These are phyloP conservation scores for Candida takata DNA, from an alignment of 805 yeast genomes.

Conservation along the genomic window DNA sequence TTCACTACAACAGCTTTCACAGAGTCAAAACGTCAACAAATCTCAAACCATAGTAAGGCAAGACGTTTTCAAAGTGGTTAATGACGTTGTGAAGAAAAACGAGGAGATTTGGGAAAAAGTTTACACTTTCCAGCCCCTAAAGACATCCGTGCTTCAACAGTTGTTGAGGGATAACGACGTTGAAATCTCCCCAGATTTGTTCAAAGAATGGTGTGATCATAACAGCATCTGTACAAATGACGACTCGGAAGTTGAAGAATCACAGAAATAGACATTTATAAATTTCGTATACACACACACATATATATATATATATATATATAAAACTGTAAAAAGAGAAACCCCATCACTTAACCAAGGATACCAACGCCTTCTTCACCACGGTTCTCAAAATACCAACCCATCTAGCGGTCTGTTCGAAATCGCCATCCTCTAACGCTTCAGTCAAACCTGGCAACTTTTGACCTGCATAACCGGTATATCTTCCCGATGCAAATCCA, in stretches of 20 bases:
- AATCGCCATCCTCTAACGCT: constrained; percentile 42
- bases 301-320: no score
- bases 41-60: constrained; percentile 17
- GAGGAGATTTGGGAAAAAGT: constrained; percentile 14
- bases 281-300: no score
- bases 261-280: neutral
- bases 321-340: no score
- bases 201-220: constrained; percentile 22
- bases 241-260: constrained; percentile 2
- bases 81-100: constrained; percentile 7
- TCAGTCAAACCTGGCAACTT: constrained; percentile 46
- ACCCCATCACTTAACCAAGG: constrained; percentile 1
- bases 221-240: constrained; percentile 20
- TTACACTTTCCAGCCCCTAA: constrained; percentile 21
- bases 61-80: constrained; percentile 17
- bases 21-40: constrained; percentile 14
- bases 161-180: constrained; percentile 8
- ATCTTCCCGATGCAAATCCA: constrained; percentile 46
- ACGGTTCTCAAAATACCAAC: constrained; percentile 17
- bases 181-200: constrained; percentile 7
- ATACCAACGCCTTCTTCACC: constrained; percentile 7
- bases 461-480: constrained; percentile 51
- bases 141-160: constrained; percentile 1
- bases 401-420: constrained; percentile 25
- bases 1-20: constrained; percentile 13